Percentiles rank a stretch among this genome's conserved stretches.
Evolutionary conservation across 2,329 filamentous ascomycete species (phyloP).

Genomic region (Ophioceras dolichostomum): DNA sequence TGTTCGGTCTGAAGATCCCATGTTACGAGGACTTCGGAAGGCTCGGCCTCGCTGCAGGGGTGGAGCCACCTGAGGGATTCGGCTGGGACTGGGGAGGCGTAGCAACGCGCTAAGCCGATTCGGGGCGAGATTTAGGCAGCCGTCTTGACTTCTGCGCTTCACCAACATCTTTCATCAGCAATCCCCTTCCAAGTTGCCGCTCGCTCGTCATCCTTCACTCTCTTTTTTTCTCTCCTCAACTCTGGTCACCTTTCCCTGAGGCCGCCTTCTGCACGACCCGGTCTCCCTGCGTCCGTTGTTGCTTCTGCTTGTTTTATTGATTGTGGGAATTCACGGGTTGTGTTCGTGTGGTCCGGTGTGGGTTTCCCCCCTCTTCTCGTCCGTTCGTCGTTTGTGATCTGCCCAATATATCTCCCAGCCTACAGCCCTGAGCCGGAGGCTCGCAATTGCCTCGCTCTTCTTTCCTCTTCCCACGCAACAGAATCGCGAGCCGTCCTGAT

Average conservation of each 20-base stretch:
- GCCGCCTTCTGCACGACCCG: background rate
- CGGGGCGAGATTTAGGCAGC: constrained; percentile 10
- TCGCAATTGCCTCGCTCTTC: constrained; percentile 8
- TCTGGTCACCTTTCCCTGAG: no score
- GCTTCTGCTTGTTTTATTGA: background rate
- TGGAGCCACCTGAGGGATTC: constrained; percentile 4
- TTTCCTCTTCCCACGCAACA: background rate
- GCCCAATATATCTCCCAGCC: background rate
- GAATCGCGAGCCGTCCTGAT: no score
- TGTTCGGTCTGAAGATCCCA: no score
- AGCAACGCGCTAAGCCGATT: constrained; percentile 8
- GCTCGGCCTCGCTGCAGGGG: no score
- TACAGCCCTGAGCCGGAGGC: background rate
- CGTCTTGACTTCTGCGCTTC: constrained; percentile 8
- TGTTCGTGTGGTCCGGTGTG: no score
- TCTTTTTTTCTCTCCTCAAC: no score
- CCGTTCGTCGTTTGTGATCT: background rate
- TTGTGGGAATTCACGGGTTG: no score
- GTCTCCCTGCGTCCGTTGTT: no score
- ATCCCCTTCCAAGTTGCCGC: constrained; percentile 1
- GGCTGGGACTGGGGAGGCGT: constrained; percentile 9
- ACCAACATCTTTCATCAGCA: background rate
- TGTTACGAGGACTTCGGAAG: no score
- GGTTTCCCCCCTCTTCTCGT: background rate
- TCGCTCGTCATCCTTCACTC: constrained; percentile 3